phyloP scores from a whole-genome alignment of 495 filamentous ascomycete species.

The Xylaria venustula region DNA sequence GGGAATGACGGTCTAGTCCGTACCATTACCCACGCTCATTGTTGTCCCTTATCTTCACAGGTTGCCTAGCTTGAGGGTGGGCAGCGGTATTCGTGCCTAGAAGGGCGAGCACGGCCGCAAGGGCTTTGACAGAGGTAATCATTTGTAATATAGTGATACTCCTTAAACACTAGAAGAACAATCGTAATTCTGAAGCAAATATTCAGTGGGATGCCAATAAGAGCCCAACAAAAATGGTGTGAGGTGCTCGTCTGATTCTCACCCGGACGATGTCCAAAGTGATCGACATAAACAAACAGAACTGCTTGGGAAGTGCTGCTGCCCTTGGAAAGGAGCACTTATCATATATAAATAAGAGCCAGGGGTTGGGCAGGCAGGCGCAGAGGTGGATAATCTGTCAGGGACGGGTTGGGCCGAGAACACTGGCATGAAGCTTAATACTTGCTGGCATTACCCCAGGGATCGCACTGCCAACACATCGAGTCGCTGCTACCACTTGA shows the following conservation, averaged over 20 bases:
- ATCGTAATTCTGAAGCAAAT: not conserved
- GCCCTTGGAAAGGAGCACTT: not conserved
- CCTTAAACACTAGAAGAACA: too few species aligned
- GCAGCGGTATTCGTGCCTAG: conserved; percentile 4
- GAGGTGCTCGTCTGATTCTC: not conserved
- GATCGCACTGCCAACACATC: conserved; percentile 8
- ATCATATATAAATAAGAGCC: not conserved
- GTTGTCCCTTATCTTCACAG: not conserved
- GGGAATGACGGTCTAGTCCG: not conserved
- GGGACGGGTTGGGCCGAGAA: not conserved
- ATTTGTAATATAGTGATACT: not conserved
- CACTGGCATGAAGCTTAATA: not conserved
- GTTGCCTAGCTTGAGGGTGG: not conserved
- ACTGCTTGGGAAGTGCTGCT: not conserved
- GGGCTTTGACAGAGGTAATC: not conserved
- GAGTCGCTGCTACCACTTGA: conserved; percentile 1
- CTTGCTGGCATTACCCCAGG: not conserved
- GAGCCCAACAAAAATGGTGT: not conserved
- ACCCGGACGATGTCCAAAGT: not conserved
- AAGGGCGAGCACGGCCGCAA: conserved; percentile 5
- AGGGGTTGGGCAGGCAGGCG: not conserved
- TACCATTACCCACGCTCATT: conserved; percentile 5
- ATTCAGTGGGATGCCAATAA: not conserved
- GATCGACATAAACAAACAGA: not conserved
- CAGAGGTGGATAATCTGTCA: too few species aligned